Evolutionary conservation across 169 alveolate species (phyloP), one percentile per base, ranked within the genome.

Genomic region (Eimeria necatrix): DNA sequence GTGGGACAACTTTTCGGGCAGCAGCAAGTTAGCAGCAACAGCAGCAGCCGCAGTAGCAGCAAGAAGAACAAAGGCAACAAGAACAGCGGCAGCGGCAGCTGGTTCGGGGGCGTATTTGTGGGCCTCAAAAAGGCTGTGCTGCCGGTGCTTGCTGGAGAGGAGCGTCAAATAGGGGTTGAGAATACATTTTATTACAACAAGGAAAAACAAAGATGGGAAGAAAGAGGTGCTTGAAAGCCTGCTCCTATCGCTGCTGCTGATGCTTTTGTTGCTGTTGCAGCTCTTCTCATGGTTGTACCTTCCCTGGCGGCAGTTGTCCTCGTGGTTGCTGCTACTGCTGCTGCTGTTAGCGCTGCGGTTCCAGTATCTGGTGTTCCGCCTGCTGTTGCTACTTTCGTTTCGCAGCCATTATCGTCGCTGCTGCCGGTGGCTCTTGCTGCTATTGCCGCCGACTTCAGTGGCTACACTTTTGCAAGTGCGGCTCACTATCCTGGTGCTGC

Each of bases 151-250:
- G 52, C 68, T 53, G 92, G 26, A 3, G 97, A 95, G 48, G 97
- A 95, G 26, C 93, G 97, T 20, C 87, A 95, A 91, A 78, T 95
- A n/a, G 97, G 97, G n/a, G 96, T 95, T 14, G 97, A 93, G 51
- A 95, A 95, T 64, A 93, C 97, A 8, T 95, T 76, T 61, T 95
- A 95, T 60, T 95, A 78, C 68, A 96, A 95, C 51, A 68, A 95
- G 16, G 97, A 76, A 12, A 86, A 88, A 74, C 93, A 95, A 8
- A 90, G 95, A 9, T 95, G 97, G 97, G 74, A 94, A 5, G 96
- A 95, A 56, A 93, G 94, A 84, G 96, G 97, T 86, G 64, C n/a
- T 8, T n/a, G 18, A 73, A 3, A 16, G 22, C 46, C 80, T n/a
- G 80, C 41, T 9, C 41, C 46, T 68, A 24, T 12, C 2, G 41